phyloP scores from a whole-genome alignment of 2,329 filamentous ascomycete species.

The Diaporthe ampelina region DNA sequence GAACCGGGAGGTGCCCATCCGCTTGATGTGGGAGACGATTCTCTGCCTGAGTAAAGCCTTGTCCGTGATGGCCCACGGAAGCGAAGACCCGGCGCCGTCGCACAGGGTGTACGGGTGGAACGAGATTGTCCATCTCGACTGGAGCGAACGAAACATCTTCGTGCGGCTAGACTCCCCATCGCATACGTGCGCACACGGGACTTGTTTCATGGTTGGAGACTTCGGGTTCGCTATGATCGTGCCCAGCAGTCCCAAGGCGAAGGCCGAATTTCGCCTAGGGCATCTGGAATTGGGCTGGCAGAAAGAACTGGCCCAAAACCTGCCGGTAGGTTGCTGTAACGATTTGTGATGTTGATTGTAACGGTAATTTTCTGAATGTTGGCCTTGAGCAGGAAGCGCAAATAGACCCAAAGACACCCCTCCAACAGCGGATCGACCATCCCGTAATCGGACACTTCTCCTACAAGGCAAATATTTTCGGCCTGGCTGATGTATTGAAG shows the following conservation, averaged over 20 bases:
- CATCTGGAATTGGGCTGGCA: constrained; percentile 5
- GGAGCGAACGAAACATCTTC: background rate
- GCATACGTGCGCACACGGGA: constrained; percentile 5
- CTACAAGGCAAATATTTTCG: background rate
- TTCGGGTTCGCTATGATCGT: background rate
- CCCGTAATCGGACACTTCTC: constrained; percentile 7
- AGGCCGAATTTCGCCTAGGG: background rate
- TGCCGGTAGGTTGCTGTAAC: background rate
- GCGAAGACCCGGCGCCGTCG: constrained; percentile 14
- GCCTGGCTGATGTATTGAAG: background rate
- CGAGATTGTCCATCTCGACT: constrained; percentile 20
- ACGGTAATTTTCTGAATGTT: background rate
- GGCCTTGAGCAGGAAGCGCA: background rate
- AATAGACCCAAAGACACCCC: background rate
- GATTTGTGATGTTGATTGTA: background rate
- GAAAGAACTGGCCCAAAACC: background rate
- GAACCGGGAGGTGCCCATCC: background rate
- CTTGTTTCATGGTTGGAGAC: constrained; percentile 21
- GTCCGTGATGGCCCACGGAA: background rate
- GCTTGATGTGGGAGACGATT: constrained; percentile 16
- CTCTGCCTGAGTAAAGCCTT: constrained; percentile 17
- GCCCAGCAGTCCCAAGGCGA: background rate
- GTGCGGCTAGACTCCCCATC: background rate
- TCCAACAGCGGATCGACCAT: background rate
- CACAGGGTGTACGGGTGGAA: constrained; percentile 16